phyloP scores from a whole-genome alignment of 2,329 filamentous ascomycete genomes.

The Beauveria sp. region DNA sequence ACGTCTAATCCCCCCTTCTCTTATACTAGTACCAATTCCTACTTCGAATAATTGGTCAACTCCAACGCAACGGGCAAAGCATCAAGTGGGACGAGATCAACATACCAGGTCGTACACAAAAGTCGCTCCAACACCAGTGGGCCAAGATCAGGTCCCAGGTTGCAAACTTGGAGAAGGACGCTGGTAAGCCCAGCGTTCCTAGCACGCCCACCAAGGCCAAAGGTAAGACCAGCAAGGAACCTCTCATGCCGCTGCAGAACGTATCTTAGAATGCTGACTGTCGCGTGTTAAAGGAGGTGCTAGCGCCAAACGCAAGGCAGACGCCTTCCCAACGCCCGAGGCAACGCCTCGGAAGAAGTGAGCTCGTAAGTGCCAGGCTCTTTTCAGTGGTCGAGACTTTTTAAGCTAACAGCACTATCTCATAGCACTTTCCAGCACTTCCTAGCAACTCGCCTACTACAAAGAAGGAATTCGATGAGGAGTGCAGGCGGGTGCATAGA shows the following conservation, averaged over 20 bases:
- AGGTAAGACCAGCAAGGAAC: neutral
- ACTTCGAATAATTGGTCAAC: slow-evolving; percentile 11
- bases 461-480: neutral
- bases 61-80: slow-evolving; percentile 10
- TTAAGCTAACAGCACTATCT: neutral
- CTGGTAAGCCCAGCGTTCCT: neutral
- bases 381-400: no score
- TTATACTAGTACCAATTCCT: slow-evolving; percentile 13
- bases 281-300: neutral
- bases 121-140: slow-evolving; percentile 17
- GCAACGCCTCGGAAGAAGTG: slow-evolving; percentile 5
- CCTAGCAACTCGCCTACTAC: neutral
- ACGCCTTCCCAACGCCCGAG: neutral
- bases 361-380: neutral
- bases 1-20: neutral
- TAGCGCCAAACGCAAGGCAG: slow-evolving; percentile 7
- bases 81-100: slow-evolving; percentile 15
- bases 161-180: slow-evolving; percentile 20
- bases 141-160: slow-evolving; percentile 12
- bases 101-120: slow-evolving; percentile 18
- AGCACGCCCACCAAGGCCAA: neutral
- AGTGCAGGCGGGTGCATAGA: no score
- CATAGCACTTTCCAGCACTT: neutral
- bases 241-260: no score
- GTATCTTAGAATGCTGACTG: neutral